Conservation (phyloP, 179 eudicot genomes). For the Gypsophila paniculata region DNA sequence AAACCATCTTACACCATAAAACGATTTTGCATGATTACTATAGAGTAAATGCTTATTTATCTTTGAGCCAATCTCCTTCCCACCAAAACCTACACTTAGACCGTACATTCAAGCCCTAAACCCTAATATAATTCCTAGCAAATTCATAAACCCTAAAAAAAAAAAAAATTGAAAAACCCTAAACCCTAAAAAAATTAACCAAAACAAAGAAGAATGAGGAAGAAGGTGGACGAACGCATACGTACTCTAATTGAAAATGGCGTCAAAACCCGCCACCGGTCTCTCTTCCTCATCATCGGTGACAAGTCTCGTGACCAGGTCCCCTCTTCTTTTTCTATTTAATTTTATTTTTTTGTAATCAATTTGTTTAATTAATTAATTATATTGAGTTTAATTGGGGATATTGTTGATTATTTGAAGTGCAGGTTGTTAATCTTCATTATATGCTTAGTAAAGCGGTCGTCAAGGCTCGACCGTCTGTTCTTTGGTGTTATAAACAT, state of each 20-base stretch:
- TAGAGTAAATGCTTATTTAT: too few species aligned
- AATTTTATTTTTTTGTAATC: not conserved
- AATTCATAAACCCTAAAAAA: too few species aligned
- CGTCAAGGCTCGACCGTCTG: conserved; percentile 61
- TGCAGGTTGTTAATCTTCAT: conserved; percentile 79
- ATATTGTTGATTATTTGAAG: not conserved
- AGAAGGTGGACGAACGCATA: conserved; percentile 81
- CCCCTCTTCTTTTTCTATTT: not conserved
- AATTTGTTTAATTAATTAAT: conserved; percentile 9
- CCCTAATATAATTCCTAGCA: too few species aligned
- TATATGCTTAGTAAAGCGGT: conserved; percentile 54
- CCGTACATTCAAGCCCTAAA: too few species aligned
- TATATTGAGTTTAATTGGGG: not conserved
- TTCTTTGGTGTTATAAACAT: conserved; percentile 84
- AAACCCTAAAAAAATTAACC: not conserved
- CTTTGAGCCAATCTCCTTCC: too few species aligned
- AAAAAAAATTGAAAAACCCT: too few species aligned
- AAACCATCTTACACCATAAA: too few species aligned
- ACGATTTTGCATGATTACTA: too few species aligned
- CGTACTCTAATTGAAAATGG: conserved; percentile 82
- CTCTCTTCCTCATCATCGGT: conserved; percentile 72
- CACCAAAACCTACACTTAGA: too few species aligned
- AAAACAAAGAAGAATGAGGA: conserved; percentile 48
- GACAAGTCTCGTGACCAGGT: conserved; percentile 79
- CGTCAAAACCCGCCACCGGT: conserved; percentile 71